Conservation (phyloP, 768 basidiomycete genomes). For the Tylopilus cervinicoccineus region DNA sequence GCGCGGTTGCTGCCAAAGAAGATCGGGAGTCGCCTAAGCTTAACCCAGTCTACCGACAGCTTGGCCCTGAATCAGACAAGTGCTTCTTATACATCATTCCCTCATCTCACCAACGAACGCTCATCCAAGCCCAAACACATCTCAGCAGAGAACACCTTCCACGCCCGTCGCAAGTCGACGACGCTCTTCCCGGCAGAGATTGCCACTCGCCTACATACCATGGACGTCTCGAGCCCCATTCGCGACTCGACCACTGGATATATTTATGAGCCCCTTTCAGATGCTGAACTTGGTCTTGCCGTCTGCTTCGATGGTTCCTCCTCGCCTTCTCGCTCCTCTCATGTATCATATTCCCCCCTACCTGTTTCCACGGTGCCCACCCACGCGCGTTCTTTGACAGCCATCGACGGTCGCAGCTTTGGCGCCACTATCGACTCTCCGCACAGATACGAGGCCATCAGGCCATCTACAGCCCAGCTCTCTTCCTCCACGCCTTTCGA, state of each 20-base stretch:
- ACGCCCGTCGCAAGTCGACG: constrained; percentile 33
- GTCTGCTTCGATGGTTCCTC: constrained; percentile 3
- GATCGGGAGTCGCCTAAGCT: constrained; percentile 27
- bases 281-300: constrained; percentile 25
- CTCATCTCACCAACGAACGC: constrained; percentile 20
- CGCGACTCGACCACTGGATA: constrained; percentile 20
- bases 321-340: constrained; percentile 16
- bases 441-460: constrained; percentile 7
- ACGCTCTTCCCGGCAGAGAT: constrained; percentile 30
- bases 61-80: constrained; percentile 21
- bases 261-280: constrained; percentile 27
- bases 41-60: constrained; percentile 26
- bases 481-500: constrained; percentile 25
- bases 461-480: constrained; percentile 16
- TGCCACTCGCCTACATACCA: constrained; percentile 26
- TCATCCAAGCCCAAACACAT: constrained; percentile 22
- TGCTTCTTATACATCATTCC: constrained; percentile 26
- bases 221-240: constrained; percentile 28
- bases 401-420: constrained; percentile 13
- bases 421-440: neutral
- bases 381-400: constrained; percentile 25
- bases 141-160: constrained; percentile 32
- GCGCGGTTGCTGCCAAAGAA: constrained; percentile 31
- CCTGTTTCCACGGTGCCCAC: constrained; percentile 3
- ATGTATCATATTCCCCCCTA: constrained; percentile 8